Evolutionary conservation across 2,329 filamentous ascomycete species (phyloP), one percentile per base, ranked within the genome.

Genomic region (Ophiocordyceps sinensis): DNA sequence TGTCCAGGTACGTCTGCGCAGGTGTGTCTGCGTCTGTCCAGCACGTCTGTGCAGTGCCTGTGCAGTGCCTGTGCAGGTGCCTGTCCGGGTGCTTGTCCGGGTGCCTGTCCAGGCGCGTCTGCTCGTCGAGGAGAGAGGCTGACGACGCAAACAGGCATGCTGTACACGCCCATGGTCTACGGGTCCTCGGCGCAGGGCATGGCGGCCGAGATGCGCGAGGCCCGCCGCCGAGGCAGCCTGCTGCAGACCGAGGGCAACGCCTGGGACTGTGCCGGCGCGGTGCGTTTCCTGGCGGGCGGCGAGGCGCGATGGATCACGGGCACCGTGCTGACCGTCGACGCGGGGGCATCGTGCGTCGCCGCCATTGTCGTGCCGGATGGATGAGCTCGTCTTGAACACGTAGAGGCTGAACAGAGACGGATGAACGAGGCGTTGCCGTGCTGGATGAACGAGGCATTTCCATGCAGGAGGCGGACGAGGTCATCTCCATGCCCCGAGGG

Each of bases 91-190:
- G n/a, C n/a, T n/a, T n/a, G n/a, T n/a, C n/a, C n/a, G n/a, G n/a
- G n/a, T n/a, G n/a, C n/a, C 0, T 68, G 64, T 45, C 66, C 8
- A 38, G 44, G 62, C 47, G 67, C 10, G 28, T 30, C 28, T 30
- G 28, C 28, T 5, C 10, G 14, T 30, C 28, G 28, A 30, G 14
- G 10, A 30, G 10, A 11, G 28, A 30, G 10, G 28, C 28, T 10
- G 10, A 10, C 28, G 19, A 19, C 19, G 19, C 19, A 4, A 4
- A 19, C 19, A 30, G 28, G 28, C 28, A 30, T 68, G 62, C 53
- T 68, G 0, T 68, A 67, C 42, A 69, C 66, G 0, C 66, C 66
- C 0, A 69, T 70, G 66, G 62, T 67, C 51, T 60, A 59, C 14
- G 62, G 63, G 0, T 68, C 67, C 63, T 56, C 48, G 8, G n/a